phyloP scores from a whole-genome alignment of 169 alveolate species.

The Plasmodium sp. region DNA sequence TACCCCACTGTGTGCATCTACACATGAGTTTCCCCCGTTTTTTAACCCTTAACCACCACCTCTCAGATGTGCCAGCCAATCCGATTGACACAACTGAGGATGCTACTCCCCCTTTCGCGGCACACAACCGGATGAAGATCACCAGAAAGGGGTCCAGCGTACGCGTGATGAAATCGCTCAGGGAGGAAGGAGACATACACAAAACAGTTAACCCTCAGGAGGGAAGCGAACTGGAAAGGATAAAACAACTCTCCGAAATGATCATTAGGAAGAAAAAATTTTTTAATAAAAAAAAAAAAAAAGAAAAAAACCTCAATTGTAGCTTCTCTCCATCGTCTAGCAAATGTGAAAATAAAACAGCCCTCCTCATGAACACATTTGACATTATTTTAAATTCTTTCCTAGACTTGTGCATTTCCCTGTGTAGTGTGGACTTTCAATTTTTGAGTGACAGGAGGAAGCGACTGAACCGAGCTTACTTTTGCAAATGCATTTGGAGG shows the following conservation, averaged over 20 bases:
- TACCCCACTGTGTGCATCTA: background rate
- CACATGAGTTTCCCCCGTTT: background rate
- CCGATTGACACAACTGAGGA: background rate
- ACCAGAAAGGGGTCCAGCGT: background rate
- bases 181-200: background rate
- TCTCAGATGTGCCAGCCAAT: background rate
- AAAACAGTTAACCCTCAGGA: background rate
- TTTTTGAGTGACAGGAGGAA: background rate
- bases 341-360: background rate
- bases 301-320: background rate
- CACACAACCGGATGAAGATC: background rate
- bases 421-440: conserved; percentile 45
- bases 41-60: background rate
- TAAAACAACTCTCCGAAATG: background rate
- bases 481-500: conserved; percentile 3
- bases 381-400: conserved; percentile 45
- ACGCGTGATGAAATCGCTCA: background rate
- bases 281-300: background rate
- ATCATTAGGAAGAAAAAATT: conserved; percentile 18
- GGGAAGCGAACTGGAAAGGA: background rate
- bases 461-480: background rate
- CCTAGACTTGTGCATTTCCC: conserved; percentile 50
- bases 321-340: background rate
- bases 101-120: background rate
- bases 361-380: conserved; percentile 19